Base-by-base conservation (phyloP, 1,284 basidiomycete species). In the Entoloma clypeatum region DNA sequence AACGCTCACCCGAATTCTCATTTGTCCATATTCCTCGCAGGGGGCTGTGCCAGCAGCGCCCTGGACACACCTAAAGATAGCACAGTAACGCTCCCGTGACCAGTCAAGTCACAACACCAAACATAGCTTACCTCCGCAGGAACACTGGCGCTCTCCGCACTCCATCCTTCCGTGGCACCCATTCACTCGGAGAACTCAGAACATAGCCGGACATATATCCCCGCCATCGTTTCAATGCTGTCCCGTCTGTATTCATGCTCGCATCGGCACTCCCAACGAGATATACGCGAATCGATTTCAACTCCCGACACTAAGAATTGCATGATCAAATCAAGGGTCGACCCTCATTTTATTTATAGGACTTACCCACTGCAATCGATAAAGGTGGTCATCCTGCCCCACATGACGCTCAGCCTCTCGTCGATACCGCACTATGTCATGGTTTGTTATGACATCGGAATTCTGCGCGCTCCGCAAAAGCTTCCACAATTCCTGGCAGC, bases 121-220 rank as follows among this genome's bases (percentile, higher is more conserved):
- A n/a, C n/a, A n/a, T n/a, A 34, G 9, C 19, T 48, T 54, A 74
- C 78, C 73, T 64, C 53, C 67, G 64, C 49, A 79, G 54, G 60
- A 70, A 75, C 43, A 75, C 56, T 35, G 61, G 57, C 18, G 37
- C 30, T 11, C 55, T 53, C 49, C 59, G 61, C 49, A 65, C 68
- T 57, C 60, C 71, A 60, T 63, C 71, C 59, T 46, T 72, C 38
- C 56, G 62, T 14, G 69, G 72, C 38, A 75, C 40, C 81, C 85
- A 86, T 54, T 88, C 86, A 5, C 84, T 87, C 7, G 78, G 75
- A 47, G 81, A 69, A 29, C 67, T 71, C 64, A 90, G 72, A 43
- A 86, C 83, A 63, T 86, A 99, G 45, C 83, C 86, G 50, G 87
- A 85, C 49, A 94, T 76, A 63, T 98, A 98, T 55, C 87, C 85